Percentiles rank a stretch among this genome's conserved stretches.
These are phyloP conservation scores for Mimosa pudica DNA, from an alignment of 306 rosid species.

Conservation along the genomic window DNA sequence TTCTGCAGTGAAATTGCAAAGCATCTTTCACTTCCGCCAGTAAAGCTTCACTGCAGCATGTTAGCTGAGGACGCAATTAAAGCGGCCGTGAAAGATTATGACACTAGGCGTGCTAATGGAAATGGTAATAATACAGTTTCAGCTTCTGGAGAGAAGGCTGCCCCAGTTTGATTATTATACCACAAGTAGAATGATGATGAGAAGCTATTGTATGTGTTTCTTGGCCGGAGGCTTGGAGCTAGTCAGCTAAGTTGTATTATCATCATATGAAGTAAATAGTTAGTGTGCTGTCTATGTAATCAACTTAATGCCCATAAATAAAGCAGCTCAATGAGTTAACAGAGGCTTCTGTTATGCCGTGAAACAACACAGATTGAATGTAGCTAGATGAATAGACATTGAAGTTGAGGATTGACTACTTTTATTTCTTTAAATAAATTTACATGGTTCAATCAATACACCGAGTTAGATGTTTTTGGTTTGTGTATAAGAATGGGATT, in stretches of 20 bases:
- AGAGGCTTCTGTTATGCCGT: not conserved
- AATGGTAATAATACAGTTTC: constrained; percentile 20
- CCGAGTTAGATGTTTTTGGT: not conserved
- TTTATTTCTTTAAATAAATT: not conserved
- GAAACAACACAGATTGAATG: not conserved
- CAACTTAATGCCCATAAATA: not conserved
- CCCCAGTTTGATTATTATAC: constrained; percentile 44
- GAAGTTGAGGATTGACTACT: not conserved
- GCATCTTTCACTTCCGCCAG: constrained; percentile 97
- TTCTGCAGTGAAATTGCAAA: constrained; percentile 87
- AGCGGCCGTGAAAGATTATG: constrained; percentile 95
- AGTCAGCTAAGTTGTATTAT: constrained; percentile 8
- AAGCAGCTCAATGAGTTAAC: not conserved
- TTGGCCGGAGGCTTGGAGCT: constrained; percentile 28
- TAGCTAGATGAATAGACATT: not conserved
- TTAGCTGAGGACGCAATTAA: constrained; percentile 99
- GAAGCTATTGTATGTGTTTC: not conserved
- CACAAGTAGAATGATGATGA: constrained; percentile 25
- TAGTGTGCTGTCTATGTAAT: not conserved
- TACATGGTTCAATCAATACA: not conserved
- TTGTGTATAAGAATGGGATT: not conserved
- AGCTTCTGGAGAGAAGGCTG: constrained; percentile 41
- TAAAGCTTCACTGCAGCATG: constrained; percentile 99
- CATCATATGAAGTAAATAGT: constrained; percentile 29
- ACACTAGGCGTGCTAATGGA: constrained; percentile 53